Base-by-base conservation (phyloP, 129 eudicot genomes). In the Artemisia tridentata region DNA sequence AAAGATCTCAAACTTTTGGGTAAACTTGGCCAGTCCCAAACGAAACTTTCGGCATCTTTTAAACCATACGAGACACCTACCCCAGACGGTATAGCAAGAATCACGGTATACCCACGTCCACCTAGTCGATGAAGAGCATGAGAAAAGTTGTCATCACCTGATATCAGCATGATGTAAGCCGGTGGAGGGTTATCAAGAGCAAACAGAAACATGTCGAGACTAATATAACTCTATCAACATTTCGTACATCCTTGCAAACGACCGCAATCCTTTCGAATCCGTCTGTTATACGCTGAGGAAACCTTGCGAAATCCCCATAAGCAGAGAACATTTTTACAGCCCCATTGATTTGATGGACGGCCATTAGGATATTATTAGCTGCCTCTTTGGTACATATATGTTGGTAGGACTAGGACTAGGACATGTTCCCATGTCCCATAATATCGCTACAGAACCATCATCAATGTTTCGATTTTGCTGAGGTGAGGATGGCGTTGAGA, bases 161-260 rank as follows among this genome's bases (percentile, higher is more conserved):
- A 56, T 17, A 56, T 19, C 25, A 19, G 11, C 62, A 56, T 56
- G 29, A 56, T 56, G 25, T 23, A 56, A 56, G 31, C 19, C 0
- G 62, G 62, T 56, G 31, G 62, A 56, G 31, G 29, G 11, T 19
- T 56, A 19, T 56, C 62, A 56, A 56, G 15, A 56, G 62, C 62
- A 56, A 5, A 17, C 3, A 17, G 15, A 10, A 56, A 20, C n/a
- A 56, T 7, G 3, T 56, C 62, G 21, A n/a, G n/a, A 16, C 62
- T 56, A 19, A 18, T 19, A 19, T 56, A 16, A 14, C 29, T 18
- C 19, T 55, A 55, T 8, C 60, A 54, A 3, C 60, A 6, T 54
- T 55, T 55, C 13, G 61, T 18, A 18, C 29, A 19, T 18, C 0
- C 5, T 5, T 18, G 29, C 18, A 25, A 3, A 7, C 10, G 3